Evolutionary conservation across 202 grass and related monocot species (phyloP), one percentile per base, ranked within the genome.

Genomic region (Panicum virgatum): DNA sequence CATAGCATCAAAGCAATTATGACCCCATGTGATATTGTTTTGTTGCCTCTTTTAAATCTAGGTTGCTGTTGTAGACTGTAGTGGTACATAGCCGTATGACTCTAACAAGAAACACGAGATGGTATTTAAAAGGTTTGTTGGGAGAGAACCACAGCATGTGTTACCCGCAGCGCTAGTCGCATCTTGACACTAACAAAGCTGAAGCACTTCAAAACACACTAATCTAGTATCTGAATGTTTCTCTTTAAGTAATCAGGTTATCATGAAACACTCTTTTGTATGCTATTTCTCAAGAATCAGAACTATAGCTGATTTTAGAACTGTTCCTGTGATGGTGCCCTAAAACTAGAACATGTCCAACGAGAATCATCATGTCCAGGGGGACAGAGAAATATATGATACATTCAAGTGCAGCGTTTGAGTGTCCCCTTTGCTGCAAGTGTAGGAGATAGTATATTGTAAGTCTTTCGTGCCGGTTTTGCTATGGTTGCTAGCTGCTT

Each of bases 21-120:
- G 81, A 46, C 60, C 66, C 59, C 83, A 79, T 73, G 65, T 78
- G 78, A 66, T 73, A 65, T 82, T 89, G 34, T 83, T 90, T 80
- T 44, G 16, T 63, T 86, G 74, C 67, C 68, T 45, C 74, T 73
- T 76, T 79, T 75, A 39, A 62, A 36, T 83, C 36, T 85, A 69
- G 69, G 4, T 39, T 63, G 25, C 48, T 70, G 78, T 54, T 13
- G 54, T 29, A 84, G 27, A 66, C 45, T 10, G 45, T 29, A 80
- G 29, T 73, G 78, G 15, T 47, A 89, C 66, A 59, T 58, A 72
- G 27, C 43, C 46, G 78, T 71, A 63, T 59, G 36, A 69, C 48
- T 56, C 11, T 57, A 65, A 43, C 66, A 78, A 67, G 72, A 81
- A 75, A 68, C 53, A 68, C 18, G 60, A 86, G 79, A 32, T 14